phyloP scores from a whole-genome alignment of 306 rosid genomes.

The Corylus americana region DNA sequence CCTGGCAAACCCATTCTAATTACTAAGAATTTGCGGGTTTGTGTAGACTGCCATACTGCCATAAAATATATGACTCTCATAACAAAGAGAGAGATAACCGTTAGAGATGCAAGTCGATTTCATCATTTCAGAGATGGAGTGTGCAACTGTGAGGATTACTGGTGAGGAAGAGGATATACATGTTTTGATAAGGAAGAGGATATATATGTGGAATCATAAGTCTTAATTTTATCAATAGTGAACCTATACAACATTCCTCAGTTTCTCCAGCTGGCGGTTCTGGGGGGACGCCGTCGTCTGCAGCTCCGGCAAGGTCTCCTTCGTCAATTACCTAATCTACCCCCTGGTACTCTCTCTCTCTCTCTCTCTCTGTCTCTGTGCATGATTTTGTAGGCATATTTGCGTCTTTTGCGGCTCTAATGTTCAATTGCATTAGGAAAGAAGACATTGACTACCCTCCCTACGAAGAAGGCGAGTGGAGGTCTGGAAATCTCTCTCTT shows the following conservation, averaged over 20 bases:
- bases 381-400: constrained; percentile 61
- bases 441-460: constrained; percentile 96
- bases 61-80: constrained; percentile 24
- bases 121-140: constrained; percentile 30
- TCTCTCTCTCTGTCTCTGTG: background rate
- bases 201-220: background rate
- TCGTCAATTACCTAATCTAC: constrained; percentile 66
- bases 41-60: constrained; percentile 37
- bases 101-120: constrained; percentile 29
- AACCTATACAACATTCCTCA: background rate
- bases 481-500: constrained; percentile 39
- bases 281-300: constrained; percentile 98
- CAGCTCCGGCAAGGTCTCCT: constrained; percentile 75
- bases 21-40: constrained; percentile 29
- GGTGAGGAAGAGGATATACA: constrained; percentile 21
- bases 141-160: constrained; percentile 31
- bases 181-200: constrained; percentile 2
- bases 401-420: constrained; percentile 88
- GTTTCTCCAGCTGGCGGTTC: constrained; percentile 84
- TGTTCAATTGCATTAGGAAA: constrained; percentile 97
- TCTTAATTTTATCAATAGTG: background rate
- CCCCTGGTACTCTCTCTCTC: constrained; percentile 54
- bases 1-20: constrained; percentile 17
- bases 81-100: constrained; percentile 31
- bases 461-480: constrained; percentile 98